Percentiles rank a stretch among this genome's conserved stretches.
phyloP scores from a whole-genome alignment of 331 rosid species.

The Spiraea crenata region DNA sequence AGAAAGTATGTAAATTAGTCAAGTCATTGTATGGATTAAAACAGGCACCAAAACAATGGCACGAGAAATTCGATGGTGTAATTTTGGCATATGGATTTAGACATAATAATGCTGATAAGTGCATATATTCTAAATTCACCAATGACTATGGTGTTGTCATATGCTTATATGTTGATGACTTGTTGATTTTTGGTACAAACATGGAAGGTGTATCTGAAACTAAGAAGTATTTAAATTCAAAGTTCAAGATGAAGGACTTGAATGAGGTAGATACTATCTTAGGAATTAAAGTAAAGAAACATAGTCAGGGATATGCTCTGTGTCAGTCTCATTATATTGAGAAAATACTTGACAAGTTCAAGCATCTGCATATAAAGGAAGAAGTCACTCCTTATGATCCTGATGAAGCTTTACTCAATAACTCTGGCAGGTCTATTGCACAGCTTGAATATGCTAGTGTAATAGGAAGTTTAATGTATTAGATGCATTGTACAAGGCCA shows the following conservation, averaged over 20 bases:
- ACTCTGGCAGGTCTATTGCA: background rate
- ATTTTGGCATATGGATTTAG: background rate
- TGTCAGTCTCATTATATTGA: background rate
- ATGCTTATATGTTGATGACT: background rate
- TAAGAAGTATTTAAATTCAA: background rate
- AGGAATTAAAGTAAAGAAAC: background rate
- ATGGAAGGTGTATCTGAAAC: background rate
- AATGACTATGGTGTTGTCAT: background rate
- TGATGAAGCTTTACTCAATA: background rate
- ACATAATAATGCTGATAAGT: background rate
- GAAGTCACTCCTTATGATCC: too few relatives aligned
- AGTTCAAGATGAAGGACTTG: background rate
- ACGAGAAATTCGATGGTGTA: background rate
- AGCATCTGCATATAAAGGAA: too few relatives aligned
- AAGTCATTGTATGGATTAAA: background rate
- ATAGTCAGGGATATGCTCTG: background rate
- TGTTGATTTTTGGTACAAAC: slow-evolving; percentile 1
- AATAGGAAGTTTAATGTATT: background rate
- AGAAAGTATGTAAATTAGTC: background rate
- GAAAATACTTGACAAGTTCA: background rate
- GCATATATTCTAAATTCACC: slow-evolving; percentile 6
- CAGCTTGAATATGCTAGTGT: background rate
- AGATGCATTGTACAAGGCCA: too few relatives aligned
- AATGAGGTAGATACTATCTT: slow-evolving; percentile 3
- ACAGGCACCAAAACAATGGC: too few relatives aligned